phyloP scores from a whole-genome alignment of 2,329 filamentous ascomycete genomes.

The Talaromyces rugulosus region DNA sequence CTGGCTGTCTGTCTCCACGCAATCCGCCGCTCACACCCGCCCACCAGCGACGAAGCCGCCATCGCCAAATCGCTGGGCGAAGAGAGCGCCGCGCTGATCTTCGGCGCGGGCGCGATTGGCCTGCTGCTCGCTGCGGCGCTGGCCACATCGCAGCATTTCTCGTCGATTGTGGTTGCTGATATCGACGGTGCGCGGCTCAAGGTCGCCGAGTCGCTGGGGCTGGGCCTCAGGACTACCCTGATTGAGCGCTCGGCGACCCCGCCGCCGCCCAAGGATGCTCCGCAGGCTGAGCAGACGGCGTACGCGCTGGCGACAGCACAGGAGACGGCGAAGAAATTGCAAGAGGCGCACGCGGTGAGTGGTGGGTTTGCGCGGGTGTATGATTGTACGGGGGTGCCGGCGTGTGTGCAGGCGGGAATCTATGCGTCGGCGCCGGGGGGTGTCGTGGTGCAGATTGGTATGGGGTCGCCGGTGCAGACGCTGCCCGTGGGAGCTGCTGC shows the following conservation, averaged over 20 bases:
- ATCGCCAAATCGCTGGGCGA: conserved; percentile 39
- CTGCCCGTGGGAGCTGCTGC: conserved; percentile 53
- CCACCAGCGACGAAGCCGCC: conserved; percentile 29
- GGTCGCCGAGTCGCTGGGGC: conserved; percentile 46
- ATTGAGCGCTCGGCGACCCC: conserved; percentile 30
- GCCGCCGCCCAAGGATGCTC: conserved; percentile 27
- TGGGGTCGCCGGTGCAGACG: conserved; percentile 54
- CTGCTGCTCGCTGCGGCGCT: conserved; percentile 56
- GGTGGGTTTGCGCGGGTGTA: conserved; percentile 42
- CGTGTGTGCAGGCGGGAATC: conserved; percentile 44
- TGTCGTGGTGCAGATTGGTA: conserved; percentile 52
- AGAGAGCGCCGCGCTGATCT: conserved; percentile 50
- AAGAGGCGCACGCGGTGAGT: conserved; percentile 20
- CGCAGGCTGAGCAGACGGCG: conserved; percentile 28
- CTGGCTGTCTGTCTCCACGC: conserved; percentile 59
- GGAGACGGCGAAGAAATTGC: conserved; percentile 29
- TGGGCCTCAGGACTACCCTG: conserved; percentile 33
- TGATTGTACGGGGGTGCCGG: conserved; percentile 44
- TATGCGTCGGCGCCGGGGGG: conserved; percentile 46
- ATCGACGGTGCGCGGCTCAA: conserved; percentile 55
- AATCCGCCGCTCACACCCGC: conserved; percentile 51
- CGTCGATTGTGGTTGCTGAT: conserved; percentile 56
- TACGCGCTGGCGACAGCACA: conserved; percentile 34
- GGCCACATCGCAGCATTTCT: conserved; percentile 50
- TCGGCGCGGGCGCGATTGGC: conserved; percentile 60